Conservation (phyloP, 257 asterid species). For the Solanum tarijense region DNA sequence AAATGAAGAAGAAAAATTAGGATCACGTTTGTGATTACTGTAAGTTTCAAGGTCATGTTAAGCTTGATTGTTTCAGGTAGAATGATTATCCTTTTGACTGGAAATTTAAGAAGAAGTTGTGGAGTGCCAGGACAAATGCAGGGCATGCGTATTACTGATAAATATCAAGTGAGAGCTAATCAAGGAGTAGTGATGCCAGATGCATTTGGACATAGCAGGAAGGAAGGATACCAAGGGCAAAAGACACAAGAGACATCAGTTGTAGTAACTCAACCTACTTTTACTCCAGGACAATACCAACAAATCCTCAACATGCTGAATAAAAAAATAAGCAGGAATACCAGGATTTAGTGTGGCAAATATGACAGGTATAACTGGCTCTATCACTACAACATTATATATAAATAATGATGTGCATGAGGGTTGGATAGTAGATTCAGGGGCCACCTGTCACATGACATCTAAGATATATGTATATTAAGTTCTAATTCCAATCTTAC, state of each 20-base stretch:
- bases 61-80: not conserved
- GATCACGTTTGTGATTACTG: no score
- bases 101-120: not conserved
- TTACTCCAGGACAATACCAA: not conserved
- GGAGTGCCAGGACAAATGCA: no score
- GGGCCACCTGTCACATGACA: not conserved
- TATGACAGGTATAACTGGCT: not conserved
- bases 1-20: not conserved
- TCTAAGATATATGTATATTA: no score
- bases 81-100: not conserved
- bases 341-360: no score
- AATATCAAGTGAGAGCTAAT: not conserved
- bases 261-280: not conserved
- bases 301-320: not conserved
- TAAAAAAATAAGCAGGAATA: no score
- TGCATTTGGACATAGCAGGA: not conserved
- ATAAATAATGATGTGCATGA: no score
- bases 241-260: not conserved
- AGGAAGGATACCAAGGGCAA: not conserved
- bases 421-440: not conserved
- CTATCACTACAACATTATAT: not conserved
- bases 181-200: no score
- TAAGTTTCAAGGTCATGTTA: not conserved
- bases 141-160: not conserved
- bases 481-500: not conserved